phyloP scores from a whole-genome alignment of 306 rosid genomes.

The Arachis stenosperma region DNA sequence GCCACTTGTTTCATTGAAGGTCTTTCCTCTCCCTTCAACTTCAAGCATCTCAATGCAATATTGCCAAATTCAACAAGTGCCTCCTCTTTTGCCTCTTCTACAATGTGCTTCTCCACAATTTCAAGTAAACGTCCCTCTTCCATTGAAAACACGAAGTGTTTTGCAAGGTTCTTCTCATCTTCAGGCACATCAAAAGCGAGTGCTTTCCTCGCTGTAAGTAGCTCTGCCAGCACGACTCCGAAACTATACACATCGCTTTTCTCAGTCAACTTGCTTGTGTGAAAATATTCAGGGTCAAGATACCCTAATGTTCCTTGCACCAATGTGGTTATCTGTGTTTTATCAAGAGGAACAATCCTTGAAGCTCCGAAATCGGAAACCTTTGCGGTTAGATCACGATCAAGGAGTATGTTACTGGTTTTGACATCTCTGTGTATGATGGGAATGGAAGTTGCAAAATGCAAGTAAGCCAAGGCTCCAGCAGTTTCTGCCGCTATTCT shows the following conservation, averaged over 20 bases:
- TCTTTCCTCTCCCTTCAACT: slow-evolving; percentile 44
- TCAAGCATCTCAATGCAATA: slow-evolving; percentile 40
- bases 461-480: slow-evolving; percentile 46
- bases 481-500: slow-evolving; percentile 47
- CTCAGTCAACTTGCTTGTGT: slow-evolving; percentile 44
- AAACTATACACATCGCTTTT: slow-evolving; percentile 64
- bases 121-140: slow-evolving; percentile 36
- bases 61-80: slow-evolving; percentile 42
- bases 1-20: slow-evolving; percentile 57
- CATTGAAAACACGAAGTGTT: slow-evolving; percentile 38
- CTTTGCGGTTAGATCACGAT: slow-evolving; percentile 30
- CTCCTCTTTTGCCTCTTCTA: slow-evolving; percentile 25
- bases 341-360: slow-evolving; percentile 43
- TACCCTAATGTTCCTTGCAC: slow-evolving; percentile 51
- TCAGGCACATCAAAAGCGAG: slow-evolving; percentile 27
- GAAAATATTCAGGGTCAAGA: slow-evolving; percentile 46
- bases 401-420: slow-evolving; percentile 41
- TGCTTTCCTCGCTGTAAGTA: slow-evolving; percentile 45
- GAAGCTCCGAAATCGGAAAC: slow-evolving; percentile 53
- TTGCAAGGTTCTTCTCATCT: slow-evolving; percentile 31
- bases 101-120: slow-evolving; percentile 39
- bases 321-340: slow-evolving; percentile 41
- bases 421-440: slow-evolving; percentile 55
- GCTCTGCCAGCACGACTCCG: slow-evolving; percentile 47
- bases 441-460: slow-evolving; percentile 43